Percentiles rank a stretch among this genome's conserved stretches.
phyloP scores from a whole-genome alignment of 176 grass and related monocot species.

The Rhynchospora breviuscula region DNA sequence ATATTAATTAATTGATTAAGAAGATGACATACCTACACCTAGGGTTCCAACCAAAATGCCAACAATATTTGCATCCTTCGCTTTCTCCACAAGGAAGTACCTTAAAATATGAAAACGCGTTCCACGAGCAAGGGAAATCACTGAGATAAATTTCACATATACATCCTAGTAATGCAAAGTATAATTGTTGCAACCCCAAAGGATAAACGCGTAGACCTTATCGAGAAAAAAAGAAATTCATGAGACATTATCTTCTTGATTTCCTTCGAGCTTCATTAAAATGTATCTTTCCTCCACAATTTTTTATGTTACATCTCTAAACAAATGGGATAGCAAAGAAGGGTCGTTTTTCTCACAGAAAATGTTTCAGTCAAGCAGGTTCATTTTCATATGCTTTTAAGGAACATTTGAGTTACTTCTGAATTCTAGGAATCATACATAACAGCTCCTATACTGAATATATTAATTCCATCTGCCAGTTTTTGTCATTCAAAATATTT shows the following conservation, averaged over 20 bases:
- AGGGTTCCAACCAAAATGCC: constrained; percentile 97
- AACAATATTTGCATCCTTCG: constrained; percentile 93
- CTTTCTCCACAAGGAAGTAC: constrained; percentile 99
- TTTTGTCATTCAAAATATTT: not conserved
- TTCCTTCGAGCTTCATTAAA: not conserved
- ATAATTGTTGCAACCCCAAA: constrained; percentile 6
- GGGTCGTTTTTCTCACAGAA: not conserved
- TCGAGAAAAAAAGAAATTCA: not conserved
- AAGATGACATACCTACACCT: constrained; percentile 61
- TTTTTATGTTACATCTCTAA: not conserved
- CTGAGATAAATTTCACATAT: not conserved
- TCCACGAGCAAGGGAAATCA: constrained; percentile 14
- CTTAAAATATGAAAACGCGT: constrained; percentile 32
- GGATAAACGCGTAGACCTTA: not conserved
- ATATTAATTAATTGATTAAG: not conserved
- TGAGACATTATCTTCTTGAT: not conserved
- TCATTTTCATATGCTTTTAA: not conserved
- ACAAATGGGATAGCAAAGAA: not conserved
- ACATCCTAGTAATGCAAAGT: not conserved
- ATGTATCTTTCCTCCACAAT: not conserved
- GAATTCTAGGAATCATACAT: not conserved
- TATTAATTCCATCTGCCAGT: not conserved
- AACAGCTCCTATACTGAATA: not conserved
- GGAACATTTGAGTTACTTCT: not conserved
- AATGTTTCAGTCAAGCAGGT: not conserved